Base-by-base conservation (phyloP, 2,329 filamentous ascomycete species). In the Sporothrix luriei region DNA sequence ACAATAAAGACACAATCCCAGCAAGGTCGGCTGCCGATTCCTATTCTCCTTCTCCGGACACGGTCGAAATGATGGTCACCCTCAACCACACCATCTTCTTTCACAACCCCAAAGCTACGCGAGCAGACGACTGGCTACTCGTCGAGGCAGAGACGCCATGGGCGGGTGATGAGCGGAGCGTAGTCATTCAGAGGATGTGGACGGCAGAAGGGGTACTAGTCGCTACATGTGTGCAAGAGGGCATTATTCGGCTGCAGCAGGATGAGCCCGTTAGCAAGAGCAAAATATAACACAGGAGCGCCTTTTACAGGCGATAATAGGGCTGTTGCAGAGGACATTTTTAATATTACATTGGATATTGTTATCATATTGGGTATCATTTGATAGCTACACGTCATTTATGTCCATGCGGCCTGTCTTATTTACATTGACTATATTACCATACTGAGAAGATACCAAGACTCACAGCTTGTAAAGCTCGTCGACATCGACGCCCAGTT, bases 151-250 rank as follows among this genome's bases (percentile, higher is more conserved):
- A 91, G 78, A 91, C 87, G 65, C 90, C 91, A 0, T 94, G 91
- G 91, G 85, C 88, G 2, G 91, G 90, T 0, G 90, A 93, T 75
- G 91, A 91, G 2, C 83, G 91, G 71, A 91, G 90, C 0, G 82
- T 94, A n/a, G 91, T 94, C 49, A 85, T 85, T 74, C 90, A 93
- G 82, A 85, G 87, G 78, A 90, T 94, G 70, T 94, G 88, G 78
- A 84, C 86, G 26, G 83, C 81, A 73, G 88, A 93, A 71, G 91
- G 91, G 21, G 89, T 84, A 24, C 78, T 94, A 78, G 80, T 94
- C 75, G 91, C 91, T 26, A 93, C 87, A 40, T 94, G 91, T 78
- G 85, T 92, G 70, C 91, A 94, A 80, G 91, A 94, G 85, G 91
- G 71, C 4, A n/a, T 70, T 14, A 46, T 71, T 2, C 26, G 70